Evolutionary conservation across 2,329 filamentous ascomycete genomes (phyloP), one percentile per base, ranked within the genome.

Genomic region (Penicillium sp.): DNA sequence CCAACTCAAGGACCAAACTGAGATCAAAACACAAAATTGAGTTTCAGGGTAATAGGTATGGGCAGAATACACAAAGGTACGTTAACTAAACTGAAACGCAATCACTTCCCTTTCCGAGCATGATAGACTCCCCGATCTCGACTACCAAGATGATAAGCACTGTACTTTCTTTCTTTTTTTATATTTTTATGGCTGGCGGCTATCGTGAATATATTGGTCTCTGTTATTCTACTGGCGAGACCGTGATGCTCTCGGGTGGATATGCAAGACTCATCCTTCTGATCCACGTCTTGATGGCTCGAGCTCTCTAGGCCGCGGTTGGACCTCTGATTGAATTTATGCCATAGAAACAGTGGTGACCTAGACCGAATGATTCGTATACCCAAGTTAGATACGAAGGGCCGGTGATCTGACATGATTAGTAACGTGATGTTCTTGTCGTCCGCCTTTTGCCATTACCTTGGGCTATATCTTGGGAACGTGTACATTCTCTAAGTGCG

Each of bases 81-180:
- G 11, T 41, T 11, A 15, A 15, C 35, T 41, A 41, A 41, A 41
- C 11, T 15, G 35, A 41, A 41, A 41, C 35, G 15, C 35, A 13
- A 15, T 15, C 15, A 15, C 35, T 41, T 15, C 35, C 35, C 35
- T 41, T 8, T 15, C 11, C 35, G 11, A 41, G 35, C 35, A 41
- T 41, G 35, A 41, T 41, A 41, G 17, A 41, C 15, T 15, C 13
- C 35, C 15, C 35, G 35, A 41, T 15, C 35, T 41, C 35, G 35
- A 41, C 35, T 2, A 41, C 35, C 44, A 31, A 62, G 49, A 58
- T 23, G 57, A 48, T 44, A 44, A 41, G 31, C 50, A 30, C 13
- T 35, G 50, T 53, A 53, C 50, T 53, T 53, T 53, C 19, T 21
- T 13, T 35, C 21, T 41, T 41, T 41, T 53, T 31, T 6, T 6